phyloP scores from a whole-genome alignment of 2,329 filamentous ascomycete genomes.

The Acrocalymma vagum region DNA sequence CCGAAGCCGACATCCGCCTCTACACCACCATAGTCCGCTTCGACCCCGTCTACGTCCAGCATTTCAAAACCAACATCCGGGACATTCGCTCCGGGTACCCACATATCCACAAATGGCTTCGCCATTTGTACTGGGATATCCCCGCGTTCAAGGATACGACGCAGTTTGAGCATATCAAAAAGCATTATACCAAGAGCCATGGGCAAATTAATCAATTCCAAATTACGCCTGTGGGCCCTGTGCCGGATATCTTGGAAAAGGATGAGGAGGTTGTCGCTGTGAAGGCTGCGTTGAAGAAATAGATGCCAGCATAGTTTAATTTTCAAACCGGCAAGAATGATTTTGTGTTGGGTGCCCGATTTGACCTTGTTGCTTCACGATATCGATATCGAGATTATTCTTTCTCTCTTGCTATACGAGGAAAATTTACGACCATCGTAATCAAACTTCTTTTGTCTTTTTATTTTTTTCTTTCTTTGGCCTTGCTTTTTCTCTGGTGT shows the following conservation, averaged over 20 bases:
- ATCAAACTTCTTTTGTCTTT: too few species aligned
- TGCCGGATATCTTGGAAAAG: slow-evolving; percentile 80
- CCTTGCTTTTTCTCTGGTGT: too few species aligned
- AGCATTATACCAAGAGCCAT: slow-evolving; percentile 73
- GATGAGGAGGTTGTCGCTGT: slow-evolving; percentile 79
- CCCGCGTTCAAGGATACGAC: slow-evolving; percentile 83
- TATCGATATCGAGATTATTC: too few species aligned
- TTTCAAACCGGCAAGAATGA: too few species aligned
- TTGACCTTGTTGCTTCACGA: too few species aligned
- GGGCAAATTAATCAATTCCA: slow-evolving; percentile 69
- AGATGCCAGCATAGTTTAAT: too few species aligned
- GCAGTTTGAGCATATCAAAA: slow-evolving; percentile 95
- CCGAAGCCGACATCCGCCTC: slow-evolving; percentile 61
- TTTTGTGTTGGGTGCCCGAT: too few species aligned
- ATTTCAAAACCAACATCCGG: slow-evolving; percentile 81
- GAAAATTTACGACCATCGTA: too few species aligned
- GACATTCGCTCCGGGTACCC: slow-evolving; percentile 89
- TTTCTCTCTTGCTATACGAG: too few species aligned
- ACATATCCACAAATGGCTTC: slow-evolving; percentile 80
- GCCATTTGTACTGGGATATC: slow-evolving; percentile 83
- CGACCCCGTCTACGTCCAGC: slow-evolving; percentile 62
- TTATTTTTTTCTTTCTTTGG: too few species aligned
- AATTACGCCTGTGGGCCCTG: slow-evolving; percentile 86
- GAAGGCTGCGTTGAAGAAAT: slow-evolving; percentile 38
- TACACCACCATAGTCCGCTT: slow-evolving; percentile 70